These are phyloP conservation scores for Malassezia slooffiae DNA, from an alignment of 1,284 basidiomycete genomes.

Conservation along the genomic window DNA sequence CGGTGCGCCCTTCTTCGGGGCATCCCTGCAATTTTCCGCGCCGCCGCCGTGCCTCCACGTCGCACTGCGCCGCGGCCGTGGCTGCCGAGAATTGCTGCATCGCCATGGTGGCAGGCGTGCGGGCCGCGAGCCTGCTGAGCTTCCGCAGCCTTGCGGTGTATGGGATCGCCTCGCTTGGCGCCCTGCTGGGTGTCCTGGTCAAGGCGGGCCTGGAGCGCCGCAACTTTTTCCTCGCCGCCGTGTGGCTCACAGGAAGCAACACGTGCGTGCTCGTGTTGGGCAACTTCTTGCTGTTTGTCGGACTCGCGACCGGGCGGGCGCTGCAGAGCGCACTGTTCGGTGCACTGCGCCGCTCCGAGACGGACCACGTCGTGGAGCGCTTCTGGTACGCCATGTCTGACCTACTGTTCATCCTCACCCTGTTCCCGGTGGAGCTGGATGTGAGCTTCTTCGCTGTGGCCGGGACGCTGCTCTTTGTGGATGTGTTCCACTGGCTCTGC, in stretches of 20 bases:
- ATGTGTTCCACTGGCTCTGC: constrained; percentile 95
- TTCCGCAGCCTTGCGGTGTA: constrained; percentile 22
- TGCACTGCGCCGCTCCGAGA: constrained; percentile 69
- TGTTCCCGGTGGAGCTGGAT: neutral
- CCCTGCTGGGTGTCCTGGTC: constrained; percentile 22
- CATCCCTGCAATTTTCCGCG: too few species aligned
- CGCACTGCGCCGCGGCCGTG: too few species aligned
- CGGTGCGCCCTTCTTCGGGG: too few species aligned
- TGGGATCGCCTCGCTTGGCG: constrained; percentile 22
- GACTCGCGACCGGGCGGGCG: constrained; percentile 63
- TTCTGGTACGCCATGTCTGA: neutral
- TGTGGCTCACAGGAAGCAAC: constrained; percentile 82
- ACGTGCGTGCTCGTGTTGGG: constrained; percentile 55
- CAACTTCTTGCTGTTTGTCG: constrained; percentile 74
- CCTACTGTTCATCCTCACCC: constrained; percentile 1
- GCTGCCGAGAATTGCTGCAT: too few species aligned
- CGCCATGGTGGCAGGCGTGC: too few species aligned
- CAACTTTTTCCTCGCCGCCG: constrained; percentile 87
- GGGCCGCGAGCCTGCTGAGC: constrained; percentile 1
- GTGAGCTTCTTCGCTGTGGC: constrained; percentile 55
- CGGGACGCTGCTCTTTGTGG: constrained; percentile 79
- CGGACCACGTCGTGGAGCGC: constrained; percentile 52
- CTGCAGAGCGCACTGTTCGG: constrained; percentile 88
- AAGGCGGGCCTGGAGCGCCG: constrained; percentile 72
- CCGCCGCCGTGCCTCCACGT: too few species aligned